These are phyloP conservation scores for Phalaenopsis hybrid DNA, from an alignment of 116 monocot genomes.

Conservation along the genomic window DNA sequence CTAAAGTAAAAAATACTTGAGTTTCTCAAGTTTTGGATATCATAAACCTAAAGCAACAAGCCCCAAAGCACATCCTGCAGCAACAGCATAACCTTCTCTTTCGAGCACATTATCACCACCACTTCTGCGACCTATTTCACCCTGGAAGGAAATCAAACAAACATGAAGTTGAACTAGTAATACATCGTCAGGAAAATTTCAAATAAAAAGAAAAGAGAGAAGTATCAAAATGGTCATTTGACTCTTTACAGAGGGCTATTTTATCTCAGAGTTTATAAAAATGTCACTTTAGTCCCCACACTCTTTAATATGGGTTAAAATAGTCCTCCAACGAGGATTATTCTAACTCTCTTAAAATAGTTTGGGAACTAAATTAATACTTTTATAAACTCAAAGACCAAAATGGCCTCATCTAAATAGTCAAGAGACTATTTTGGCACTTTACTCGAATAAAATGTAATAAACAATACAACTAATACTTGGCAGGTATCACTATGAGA, in stretches of 20 bases:
- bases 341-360: too few species aligned
- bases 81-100: slow-evolving; percentile 99
- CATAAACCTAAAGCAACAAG: slow-evolving; percentile 79
- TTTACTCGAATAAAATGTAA: not conserved
- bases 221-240: too few species aligned
- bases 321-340: too few species aligned
- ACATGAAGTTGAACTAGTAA: not conserved
- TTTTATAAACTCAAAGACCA: too few species aligned
- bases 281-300: too few species aligned
- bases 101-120: slow-evolving; percentile 95
- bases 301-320: too few species aligned
- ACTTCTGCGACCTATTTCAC: slow-evolving; percentile 95
- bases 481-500: not conserved
- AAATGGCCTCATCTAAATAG: too few species aligned
- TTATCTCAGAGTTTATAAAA: too few species aligned
- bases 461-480: too few species aligned
- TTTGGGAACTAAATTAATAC: too few species aligned
- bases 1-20: not conserved
- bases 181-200: not conserved
- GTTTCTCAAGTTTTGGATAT: not conserved
- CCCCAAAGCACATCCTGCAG: slow-evolving; percentile 93
- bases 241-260: too few species aligned
- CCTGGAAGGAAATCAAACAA: slow-evolving; percentile 32
- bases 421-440: too few species aligned
- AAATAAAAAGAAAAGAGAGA: not conserved